phyloP scores from a whole-genome alignment of 495 filamentous ascomycete species.

The Penicillium argentinense region DNA sequence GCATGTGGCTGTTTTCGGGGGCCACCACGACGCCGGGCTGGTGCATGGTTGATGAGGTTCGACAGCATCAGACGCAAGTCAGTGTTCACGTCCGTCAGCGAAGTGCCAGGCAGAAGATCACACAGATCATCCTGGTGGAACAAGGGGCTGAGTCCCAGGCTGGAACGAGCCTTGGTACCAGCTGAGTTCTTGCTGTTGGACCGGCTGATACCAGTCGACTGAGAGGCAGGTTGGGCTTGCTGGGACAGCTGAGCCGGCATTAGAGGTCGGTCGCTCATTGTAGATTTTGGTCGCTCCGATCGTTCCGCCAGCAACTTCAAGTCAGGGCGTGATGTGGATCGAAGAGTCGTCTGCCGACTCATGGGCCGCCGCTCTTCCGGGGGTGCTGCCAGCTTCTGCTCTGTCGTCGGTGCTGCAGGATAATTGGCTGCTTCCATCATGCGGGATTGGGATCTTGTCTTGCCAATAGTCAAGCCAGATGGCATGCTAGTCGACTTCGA shows the following conservation, averaged over 20 bases:
- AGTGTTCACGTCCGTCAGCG: slow-evolving; percentile 40
- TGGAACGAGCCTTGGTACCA: slow-evolving; percentile 36
- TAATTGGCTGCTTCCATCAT: slow-evolving; percentile 37
- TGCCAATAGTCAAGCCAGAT: slow-evolving; percentile 40
- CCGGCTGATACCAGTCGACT: slow-evolving; percentile 23
- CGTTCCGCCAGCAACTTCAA: slow-evolving; percentile 8
- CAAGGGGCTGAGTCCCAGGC: slow-evolving; percentile 39
- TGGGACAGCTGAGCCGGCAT: neutral
- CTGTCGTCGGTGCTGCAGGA: slow-evolving; percentile 15
- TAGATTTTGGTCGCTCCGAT: slow-evolving; percentile 10
- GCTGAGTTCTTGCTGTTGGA: slow-evolving; percentile 37
- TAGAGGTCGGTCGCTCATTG: slow-evolving; percentile 11
- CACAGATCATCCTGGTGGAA: slow-evolving; percentile 40
- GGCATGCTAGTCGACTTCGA: slow-evolving; percentile 34
- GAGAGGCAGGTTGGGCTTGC: slow-evolving; percentile 9
- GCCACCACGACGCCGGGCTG: slow-evolving; percentile 33
- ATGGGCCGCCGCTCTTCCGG: slow-evolving; percentile 16
- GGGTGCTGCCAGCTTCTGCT: slow-evolving; percentile 23
- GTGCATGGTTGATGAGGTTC: slow-evolving; percentile 37
- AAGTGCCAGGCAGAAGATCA: slow-evolving; percentile 38
- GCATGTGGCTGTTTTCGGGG: slow-evolving; percentile 38
- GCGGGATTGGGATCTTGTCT: slow-evolving; percentile 49
- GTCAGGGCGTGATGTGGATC: slow-evolving; percentile 20
- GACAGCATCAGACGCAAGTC: slow-evolving; percentile 44
- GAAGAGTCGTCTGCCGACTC: slow-evolving; percentile 18